Base-by-base conservation (phyloP, 257 asterid species). In the Asclepias syriaca region DNA sequence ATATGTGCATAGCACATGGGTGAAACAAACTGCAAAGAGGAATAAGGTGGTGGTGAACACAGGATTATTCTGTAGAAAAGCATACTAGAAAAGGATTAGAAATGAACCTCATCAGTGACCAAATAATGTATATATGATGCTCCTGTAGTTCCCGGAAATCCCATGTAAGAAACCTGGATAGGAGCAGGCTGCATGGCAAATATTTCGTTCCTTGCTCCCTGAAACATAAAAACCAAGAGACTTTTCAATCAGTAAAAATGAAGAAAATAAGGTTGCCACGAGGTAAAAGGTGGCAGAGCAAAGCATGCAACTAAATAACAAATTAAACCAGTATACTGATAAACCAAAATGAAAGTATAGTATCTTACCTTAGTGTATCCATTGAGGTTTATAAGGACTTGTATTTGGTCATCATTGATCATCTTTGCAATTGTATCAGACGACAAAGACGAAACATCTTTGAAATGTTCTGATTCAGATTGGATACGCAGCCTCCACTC, bases 131-230 rank as follows among this genome's bases (percentile, higher is more conserved):
- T 92, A 82, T 95, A 95, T 74, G 77, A 66, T 13, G 99, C 99
- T 80, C 99, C 99, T 0, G 98, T 95, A 68, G 99, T 95, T 76
- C 99, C 99, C 29, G 99, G 99, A 78, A 95, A 95, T 68, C 99
- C 99, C 99, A 95, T 95, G 72, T 95, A 95, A 29, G 99, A 95
- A 77, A 95, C 98, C 88, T 95, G 99, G 85, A 95, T 89, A 24
- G 99, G 99, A 77, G 99, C 98, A 50, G 99, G 99, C 80, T 90
- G 96, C 98, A 95, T 92, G 72, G 99, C 93, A 84, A 95, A 95
- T 83, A 95, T 86, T 84, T 95, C 99, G 78, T 95, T 95, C 82
- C 99, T 88, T 37, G 98, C 99, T n/a, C 99, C 99, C 99, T 95
- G 83, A 70, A 73, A 70, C 56, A 71, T 58, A 19, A 61, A 6